Conservation (phyloP, 1,139 yeast species). For the Blastobotrys raffinosifermentans region DNA sequence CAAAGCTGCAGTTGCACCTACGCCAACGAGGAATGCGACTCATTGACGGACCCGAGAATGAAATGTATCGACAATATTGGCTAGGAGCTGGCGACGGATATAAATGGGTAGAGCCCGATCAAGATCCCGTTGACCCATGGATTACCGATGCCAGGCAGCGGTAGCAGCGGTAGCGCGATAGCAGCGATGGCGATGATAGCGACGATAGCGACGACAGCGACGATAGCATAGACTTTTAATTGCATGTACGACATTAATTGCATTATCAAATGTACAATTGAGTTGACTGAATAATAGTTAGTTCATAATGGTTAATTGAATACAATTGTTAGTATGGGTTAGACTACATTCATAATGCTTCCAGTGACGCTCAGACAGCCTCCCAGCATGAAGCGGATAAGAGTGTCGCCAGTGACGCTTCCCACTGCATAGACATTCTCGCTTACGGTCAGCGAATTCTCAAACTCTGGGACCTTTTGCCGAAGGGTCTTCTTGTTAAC, state of each 20-base stretch:
- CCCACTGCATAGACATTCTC: slow-evolving; percentile 27
- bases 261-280: background rate
- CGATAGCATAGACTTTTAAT: background rate
- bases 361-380: slow-evolving; percentile 20
- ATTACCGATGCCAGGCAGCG: too few relatives aligned
- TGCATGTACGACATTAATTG: background rate
- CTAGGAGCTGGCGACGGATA: slow-evolving; percentile 64
- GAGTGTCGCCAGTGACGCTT: slow-evolving; percentile 31
- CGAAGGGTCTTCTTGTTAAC: slow-evolving; percentile 9
- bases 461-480: slow-evolving; percentile 4
- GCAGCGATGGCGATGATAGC: background rate
- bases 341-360: too few relatives aligned
- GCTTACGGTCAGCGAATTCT: slow-evolving; percentile 12
- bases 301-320: too few relatives aligned
- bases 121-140: slow-evolving; percentile 55
- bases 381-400: slow-evolving; percentile 31
- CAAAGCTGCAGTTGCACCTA: slow-evolving; percentile 2
- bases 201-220: background rate
- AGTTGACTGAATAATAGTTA: too few relatives aligned
- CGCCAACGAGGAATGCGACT: slow-evolving; percentile 33
- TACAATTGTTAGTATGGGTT: too few relatives aligned
- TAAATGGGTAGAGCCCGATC: slow-evolving; percentile 74
- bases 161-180: background rate
- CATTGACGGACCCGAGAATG: slow-evolving; percentile 66
- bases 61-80: slow-evolving; percentile 66